These are phyloP conservation scores for Cyberlindnera mycetangii DNA, from an alignment of 805 yeast species.

Conservation along the genomic window DNA sequence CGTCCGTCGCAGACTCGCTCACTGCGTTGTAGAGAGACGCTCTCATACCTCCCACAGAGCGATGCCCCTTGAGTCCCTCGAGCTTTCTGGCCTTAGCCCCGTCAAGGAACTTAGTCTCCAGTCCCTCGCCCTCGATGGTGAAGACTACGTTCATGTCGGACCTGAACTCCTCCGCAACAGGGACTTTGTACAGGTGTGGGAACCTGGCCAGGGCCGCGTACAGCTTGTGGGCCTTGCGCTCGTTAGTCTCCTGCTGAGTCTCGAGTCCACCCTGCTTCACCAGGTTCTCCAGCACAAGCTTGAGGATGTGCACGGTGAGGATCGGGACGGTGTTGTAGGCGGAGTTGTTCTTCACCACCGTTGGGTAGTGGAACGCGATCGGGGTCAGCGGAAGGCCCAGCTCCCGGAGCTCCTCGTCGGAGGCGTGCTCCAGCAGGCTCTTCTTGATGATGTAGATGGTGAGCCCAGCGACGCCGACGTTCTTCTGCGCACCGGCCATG, in stretches of 20 bases:
- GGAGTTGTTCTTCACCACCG: constrained; percentile 83
- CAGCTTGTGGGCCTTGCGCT: constrained; percentile 57
- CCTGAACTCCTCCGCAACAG: constrained; percentile 63
- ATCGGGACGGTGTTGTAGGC: constrained; percentile 96
- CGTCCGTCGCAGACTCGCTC: constrained; percentile 27
- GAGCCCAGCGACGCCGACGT: constrained; percentile 95
- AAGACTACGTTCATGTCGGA: constrained; percentile 94
- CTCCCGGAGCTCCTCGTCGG: constrained; percentile 55
- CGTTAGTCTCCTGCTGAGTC: constrained; percentile 55
- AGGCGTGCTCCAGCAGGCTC: constrained; percentile 62
- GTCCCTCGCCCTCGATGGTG: constrained; percentile 60
- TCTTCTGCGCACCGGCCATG: constrained; percentile 98
- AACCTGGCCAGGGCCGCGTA: constrained; percentile 64
- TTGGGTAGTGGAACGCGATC: constrained; percentile 83
- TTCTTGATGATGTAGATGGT: constrained; percentile 89
- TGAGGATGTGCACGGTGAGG: constrained; percentile 82
- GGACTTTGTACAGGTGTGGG: constrained; percentile 61
- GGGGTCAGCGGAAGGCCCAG: constrained; percentile 79
- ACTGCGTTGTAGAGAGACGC: constrained; percentile 92
- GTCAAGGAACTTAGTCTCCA: constrained; percentile 67
- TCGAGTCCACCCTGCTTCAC: constrained; percentile 69
- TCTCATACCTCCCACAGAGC: constrained; percentile 97
- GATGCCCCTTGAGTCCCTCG: constrained; percentile 88
- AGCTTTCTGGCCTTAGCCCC: constrained; percentile 60
- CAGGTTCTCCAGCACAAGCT: constrained; percentile 68